Evolutionary conservation across 2,329 filamentous ascomycete species (phyloP).

Genomic region (Fusarium sp.): DNA sequence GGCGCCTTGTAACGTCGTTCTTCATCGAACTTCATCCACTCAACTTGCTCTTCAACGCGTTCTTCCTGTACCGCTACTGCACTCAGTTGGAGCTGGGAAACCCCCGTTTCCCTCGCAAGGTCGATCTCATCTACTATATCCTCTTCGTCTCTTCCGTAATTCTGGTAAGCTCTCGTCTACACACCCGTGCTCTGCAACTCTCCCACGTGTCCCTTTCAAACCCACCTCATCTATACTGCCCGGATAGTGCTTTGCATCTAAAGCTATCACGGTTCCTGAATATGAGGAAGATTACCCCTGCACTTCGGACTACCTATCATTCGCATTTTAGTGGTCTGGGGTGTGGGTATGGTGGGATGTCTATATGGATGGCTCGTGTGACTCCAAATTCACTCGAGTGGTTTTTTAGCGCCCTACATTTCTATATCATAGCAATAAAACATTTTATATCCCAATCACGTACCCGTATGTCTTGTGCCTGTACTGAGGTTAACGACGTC

Average conservation of each 20-base stretch:
- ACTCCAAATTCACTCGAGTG: constrained; percentile 70
- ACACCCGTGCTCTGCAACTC: constrained; percentile 41
- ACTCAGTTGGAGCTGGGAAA: constrained; percentile 79
- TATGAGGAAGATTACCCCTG: constrained; percentile 84
- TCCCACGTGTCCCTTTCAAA: constrained; percentile 24
- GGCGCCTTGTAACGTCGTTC: constrained; percentile 60
- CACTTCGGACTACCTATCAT: constrained; percentile 72
- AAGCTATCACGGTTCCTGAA: constrained; percentile 88
- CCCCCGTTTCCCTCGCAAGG: constrained; percentile 78
- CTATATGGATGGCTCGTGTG: constrained; percentile 76
- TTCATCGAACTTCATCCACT: constrained; percentile 57
- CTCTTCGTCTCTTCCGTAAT: constrained; percentile 79
- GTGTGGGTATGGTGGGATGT: constrained; percentile 82
- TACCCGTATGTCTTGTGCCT: constrained; percentile 18
- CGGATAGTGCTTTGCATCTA: constrained; percentile 74
- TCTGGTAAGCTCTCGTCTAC: constrained; percentile 74
- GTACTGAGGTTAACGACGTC: constrained; percentile 45
- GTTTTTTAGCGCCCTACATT: constrained; percentile 74
- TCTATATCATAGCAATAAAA: constrained; percentile 46
- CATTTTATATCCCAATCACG: constrained; percentile 31
- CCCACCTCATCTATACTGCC: constrained; percentile 79
- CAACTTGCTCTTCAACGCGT: constrained; percentile 78
- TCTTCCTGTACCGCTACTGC: constrained; percentile 81
- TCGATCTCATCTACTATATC: constrained; percentile 85
- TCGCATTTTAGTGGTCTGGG: constrained; percentile 75